Base-by-base conservation (phyloP, 257 asterid species). In the Penstemon eatonii region DNA sequence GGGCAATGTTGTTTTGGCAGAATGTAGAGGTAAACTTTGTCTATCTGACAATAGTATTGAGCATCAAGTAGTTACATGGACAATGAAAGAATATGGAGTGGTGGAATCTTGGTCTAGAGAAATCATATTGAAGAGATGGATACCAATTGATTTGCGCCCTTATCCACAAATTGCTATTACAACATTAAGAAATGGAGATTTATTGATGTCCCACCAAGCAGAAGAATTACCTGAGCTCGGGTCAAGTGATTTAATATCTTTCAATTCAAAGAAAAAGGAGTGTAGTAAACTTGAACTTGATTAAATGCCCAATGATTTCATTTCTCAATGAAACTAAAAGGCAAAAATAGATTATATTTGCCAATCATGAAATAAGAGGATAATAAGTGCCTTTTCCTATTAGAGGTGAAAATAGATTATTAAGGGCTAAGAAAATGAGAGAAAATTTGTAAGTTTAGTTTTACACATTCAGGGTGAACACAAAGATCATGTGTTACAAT, bases 31-130 rank as follows among this genome's bases (percentile, higher is more conserved):
- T 7, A 11, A 13, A 40, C 60, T 73, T 6, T 73, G 77, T 33
- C 12, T 71, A 42, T 8, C 56, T 40, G 75, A 70, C 45, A 53
- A 67, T 9, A 13, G 10, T 25, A 7, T 18, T 8, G 40, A 66
- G 1, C 2, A 7, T 42, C 65, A 47, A 45, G 49, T 59, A 18
- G 63, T 18, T 57, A 50, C 65, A 8, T 73, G 77, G 77, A 13
- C 38, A 25, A 45, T 72, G 77, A 47, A 56, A 12, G 44, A 39
- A 6, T 65, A 72, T 37, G 72, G 72, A 41, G 45, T 18, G 2
- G 77, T n/a, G 10, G 63, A 49, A 18, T 57, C 72, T 0, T 73
- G 77, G 77, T 56, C 49, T 5, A 65, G 45, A 13, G 40, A 58
- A 38, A 4, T 57, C 44, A 39, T 49, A 25, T 1, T 66, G 55